A percentile compares a stretch with the other conserved stretches of the same genome.
phyloP scores from a whole-genome alignment of 441 rosid species.

The Macaranga tanarius region DNA sequence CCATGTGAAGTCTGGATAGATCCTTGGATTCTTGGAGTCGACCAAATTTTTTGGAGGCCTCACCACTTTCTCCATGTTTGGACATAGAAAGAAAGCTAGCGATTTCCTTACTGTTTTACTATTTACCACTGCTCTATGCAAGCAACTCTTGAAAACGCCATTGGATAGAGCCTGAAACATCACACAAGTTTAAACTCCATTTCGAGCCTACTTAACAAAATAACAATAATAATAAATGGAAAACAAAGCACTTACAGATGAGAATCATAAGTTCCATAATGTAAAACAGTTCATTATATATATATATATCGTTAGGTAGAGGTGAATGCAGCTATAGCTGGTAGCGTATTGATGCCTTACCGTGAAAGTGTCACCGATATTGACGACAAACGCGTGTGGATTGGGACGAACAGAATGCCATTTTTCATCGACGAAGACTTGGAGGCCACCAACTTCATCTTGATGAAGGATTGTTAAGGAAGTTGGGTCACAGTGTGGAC shows the following conservation, averaged over 20 bases:
- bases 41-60: constrained; percentile 65
- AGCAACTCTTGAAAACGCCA: constrained; percentile 81
- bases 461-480: constrained; percentile 96
- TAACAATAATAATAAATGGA: too few relatives aligned
- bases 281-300: too few relatives aligned
- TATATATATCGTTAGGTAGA: neutral
- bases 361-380: constrained; percentile 96
- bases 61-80: constrained; percentile 69
- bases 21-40: constrained; percentile 42
- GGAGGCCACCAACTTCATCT: constrained; percentile 83
- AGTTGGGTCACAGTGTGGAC: constrained; percentile 99
- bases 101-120: constrained; percentile 66
- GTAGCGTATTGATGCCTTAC: constrained; percentile 34
- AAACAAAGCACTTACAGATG: too few relatives aligned
- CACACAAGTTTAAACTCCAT: too few relatives aligned
- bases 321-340: neutral
- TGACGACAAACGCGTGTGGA: constrained; percentile 74
- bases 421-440: constrained; percentile 68
- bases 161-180: constrained; percentile 78
- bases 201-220: too few relatives aligned
- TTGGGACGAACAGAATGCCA: constrained; percentile 74
- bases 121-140: constrained; percentile 94
- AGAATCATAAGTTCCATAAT: too few relatives aligned
- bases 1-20: constrained; percentile 95
- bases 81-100: constrained; percentile 90